Evolutionary conservation across 257 asterid species (phyloP).

Genomic region (Craterostigma plantagineum): DNA sequence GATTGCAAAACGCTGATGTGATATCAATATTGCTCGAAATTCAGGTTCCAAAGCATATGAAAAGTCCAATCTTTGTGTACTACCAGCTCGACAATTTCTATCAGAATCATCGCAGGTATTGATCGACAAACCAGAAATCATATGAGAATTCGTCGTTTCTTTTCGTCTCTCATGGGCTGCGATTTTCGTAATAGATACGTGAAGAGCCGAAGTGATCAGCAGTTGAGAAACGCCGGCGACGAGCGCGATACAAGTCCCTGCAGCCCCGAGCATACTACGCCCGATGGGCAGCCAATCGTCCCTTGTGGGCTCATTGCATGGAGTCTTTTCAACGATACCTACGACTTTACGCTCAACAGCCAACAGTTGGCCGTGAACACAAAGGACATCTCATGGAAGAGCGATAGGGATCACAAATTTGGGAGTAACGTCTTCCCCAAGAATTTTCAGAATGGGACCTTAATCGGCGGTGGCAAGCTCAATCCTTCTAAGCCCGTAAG

Average conservation of each 20-base stretch:
- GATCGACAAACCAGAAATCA: no score
- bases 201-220: slow-evolving; percentile 58
- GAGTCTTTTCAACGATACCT: slow-evolving; percentile 71
- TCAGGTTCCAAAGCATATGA: no score
- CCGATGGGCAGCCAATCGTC: slow-evolving; percentile 43
- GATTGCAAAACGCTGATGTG: no score
- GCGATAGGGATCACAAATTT: slow-evolving; percentile 70
- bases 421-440: slow-evolving; percentile 53
- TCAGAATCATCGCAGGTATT: no score
- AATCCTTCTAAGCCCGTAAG: slow-evolving; percentile 52
- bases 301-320: slow-evolving; percentile 79
- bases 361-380: slow-evolving; percentile 36
- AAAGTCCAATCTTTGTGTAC: no score
- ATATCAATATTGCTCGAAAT: no score
- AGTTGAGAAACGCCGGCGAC: slow-evolving; percentile 38
- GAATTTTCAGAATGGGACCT: slow-evolving; percentile 56
- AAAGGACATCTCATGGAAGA: slow-evolving; percentile 60
- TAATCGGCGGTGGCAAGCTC: slow-evolving; percentile 61
- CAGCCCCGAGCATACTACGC: slow-evolving; percentile 32
- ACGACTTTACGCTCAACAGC: slow-evolving; percentile 35
- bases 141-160: no score
- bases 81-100: no score
- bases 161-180: no score
- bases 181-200: no score
- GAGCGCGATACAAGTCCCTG: slow-evolving; percentile 34